A percentile compares a stretch with the other conserved stretches of the same genome.
These are phyloP conservation scores for Suhomyces terraborum DNA, from an alignment of 1,139 yeast genomes.

Conservation along the genomic window DNA sequence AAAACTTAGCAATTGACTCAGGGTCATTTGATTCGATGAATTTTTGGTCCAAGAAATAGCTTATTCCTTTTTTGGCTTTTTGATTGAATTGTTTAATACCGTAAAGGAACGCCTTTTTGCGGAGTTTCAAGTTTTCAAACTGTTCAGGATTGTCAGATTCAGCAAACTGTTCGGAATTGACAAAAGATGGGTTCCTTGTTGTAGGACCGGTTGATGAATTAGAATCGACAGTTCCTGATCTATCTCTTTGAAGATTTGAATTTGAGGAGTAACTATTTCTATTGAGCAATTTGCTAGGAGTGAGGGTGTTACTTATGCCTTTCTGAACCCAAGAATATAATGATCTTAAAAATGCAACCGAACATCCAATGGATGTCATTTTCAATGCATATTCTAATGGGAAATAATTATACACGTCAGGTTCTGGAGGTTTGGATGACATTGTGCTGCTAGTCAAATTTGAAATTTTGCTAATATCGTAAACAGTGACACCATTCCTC, in stretches of 20 bases:
- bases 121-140: slow-evolving; percentile 80
- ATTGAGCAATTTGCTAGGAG: slow-evolving; percentile 7
- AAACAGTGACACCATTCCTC: slow-evolving; percentile 66
- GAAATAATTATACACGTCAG: slow-evolving; percentile 55
- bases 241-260: slow-evolving; percentile 31
- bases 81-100: slow-evolving; percentile 80
- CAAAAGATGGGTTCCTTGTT: slow-evolving; percentile 38
- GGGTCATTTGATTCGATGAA: slow-evolving; percentile 68
- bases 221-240: slow-evolving; percentile 47
- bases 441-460: slow-evolving; percentile 71
- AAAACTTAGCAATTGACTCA: slow-evolving; percentile 67
- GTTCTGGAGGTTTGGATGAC: slow-evolving; percentile 61
- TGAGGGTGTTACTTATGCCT: slow-evolving; percentile 42
- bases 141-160: slow-evolving; percentile 77
- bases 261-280: slow-evolving; percentile 20
- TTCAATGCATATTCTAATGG: slow-evolving; percentile 85
- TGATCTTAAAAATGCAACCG: slow-evolving; percentile 81
- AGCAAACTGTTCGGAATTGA: slow-evolving; percentile 24
- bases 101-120: slow-evolving; percentile 79
- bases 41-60: slow-evolving; percentile 58
- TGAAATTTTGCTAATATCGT: slow-evolving; percentile 72
- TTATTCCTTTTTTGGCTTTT: slow-evolving; percentile 81
- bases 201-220: slow-evolving; percentile 31
- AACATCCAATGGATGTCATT: slow-evolving; percentile 75
- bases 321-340: slow-evolving; percentile 87